phyloP scores from a whole-genome alignment of 2,329 filamentous ascomycete species.

The Claviceps africana region DNA sequence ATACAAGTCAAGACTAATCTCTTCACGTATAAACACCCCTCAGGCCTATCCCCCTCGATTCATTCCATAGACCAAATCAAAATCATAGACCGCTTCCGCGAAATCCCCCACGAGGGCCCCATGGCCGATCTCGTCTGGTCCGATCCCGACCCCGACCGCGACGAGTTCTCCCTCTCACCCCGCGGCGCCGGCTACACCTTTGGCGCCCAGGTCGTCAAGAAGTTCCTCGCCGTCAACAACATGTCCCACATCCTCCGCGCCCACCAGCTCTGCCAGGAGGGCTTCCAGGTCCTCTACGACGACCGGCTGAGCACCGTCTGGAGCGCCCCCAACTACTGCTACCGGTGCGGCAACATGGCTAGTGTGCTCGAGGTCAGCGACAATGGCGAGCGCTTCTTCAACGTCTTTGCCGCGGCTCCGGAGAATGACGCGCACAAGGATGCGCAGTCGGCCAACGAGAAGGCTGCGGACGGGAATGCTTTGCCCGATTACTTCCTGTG shows the following conservation, averaged over 20 bases:
- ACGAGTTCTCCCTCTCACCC: conserved; percentile 91
- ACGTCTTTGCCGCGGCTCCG: conserved; percentile 91
- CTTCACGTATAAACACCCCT: not conserved
- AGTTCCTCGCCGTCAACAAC: conserved; percentile 91
- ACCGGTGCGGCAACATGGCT: conserved; percentile 91
- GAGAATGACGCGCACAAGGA: conserved; percentile 91
- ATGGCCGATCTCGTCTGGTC: conserved; percentile 99
- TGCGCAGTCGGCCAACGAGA: conserved; percentile 62
- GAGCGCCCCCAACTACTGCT: conserved; percentile 95
- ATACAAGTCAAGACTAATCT: not conserved
- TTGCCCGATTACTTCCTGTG: conserved; percentile 61
- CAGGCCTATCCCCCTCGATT: conserved; percentile 73
- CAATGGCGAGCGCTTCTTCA: conserved; percentile 86
- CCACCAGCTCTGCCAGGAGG: conserved; percentile 97
- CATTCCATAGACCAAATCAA: conserved; percentile 99
- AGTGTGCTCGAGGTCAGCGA: conserved; percentile 94
- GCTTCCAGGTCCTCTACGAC: conserved; percentile 92
- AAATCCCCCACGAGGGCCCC: conserved; percentile 95
- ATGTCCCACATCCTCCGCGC: conserved; percentile 96
- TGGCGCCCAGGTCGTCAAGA: conserved; percentile 92
- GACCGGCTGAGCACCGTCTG: conserved; percentile 91
- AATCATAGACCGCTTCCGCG: conserved; percentile 95
- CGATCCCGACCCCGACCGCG: conserved; percentile 89
- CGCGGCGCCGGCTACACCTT: conserved; percentile 95
- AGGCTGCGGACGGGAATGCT: conserved; percentile 46